Evolutionary conservation across 2,329 filamentous ascomycete species (phyloP), one percentile per base, ranked within the genome.

Genomic region (Colletotrichum sp.): DNA sequence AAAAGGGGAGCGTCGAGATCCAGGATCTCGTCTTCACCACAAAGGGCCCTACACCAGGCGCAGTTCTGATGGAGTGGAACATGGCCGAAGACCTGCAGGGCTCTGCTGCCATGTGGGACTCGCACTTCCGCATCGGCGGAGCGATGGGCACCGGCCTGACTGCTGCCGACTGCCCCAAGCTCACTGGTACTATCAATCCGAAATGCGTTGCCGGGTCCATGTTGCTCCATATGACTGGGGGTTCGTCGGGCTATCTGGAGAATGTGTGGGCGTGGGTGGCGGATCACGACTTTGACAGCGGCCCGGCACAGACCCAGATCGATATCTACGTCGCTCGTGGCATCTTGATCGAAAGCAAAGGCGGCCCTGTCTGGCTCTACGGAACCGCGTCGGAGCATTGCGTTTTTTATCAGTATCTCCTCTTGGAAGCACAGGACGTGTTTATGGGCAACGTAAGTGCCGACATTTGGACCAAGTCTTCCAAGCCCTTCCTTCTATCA

Each of bases 41-140:
- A 1, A 83, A 86, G 75, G 91, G 91, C 3, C 85, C 88, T 21
- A 85, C 89, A 34, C 83, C 88, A 34, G 90, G 91, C 55, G 89
- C 90, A 2, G 86, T 91, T 6, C 82, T 93, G 7, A 88, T 93
- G 68, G 85, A 93, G 78, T 93, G 90, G 88, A 93, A 93, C 79
- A 84, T 92, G 16, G 84, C 81, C 6, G 82, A 83, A 34, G 78
- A 76, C 9, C 66, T 69, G 14, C 79, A 81, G 61, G 85, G 83
- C 24, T 83, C 83, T 12, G 82, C 81, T 12, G 90, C 87, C 7
- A 86, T 92, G 79, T 91, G 89, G 89, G 76, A 56, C 52, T 56
- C 13, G 21, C 52, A 56, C 24, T 94, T 81, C 93, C 94, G 87
- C 24, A 93, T 78, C 21, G 52, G 52, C 52, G 52, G 52, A 24